Evolutionary conservation across 2,329 filamentous ascomycete genomes (phyloP).

Genomic region (Cladosporium colombiae): DNA sequence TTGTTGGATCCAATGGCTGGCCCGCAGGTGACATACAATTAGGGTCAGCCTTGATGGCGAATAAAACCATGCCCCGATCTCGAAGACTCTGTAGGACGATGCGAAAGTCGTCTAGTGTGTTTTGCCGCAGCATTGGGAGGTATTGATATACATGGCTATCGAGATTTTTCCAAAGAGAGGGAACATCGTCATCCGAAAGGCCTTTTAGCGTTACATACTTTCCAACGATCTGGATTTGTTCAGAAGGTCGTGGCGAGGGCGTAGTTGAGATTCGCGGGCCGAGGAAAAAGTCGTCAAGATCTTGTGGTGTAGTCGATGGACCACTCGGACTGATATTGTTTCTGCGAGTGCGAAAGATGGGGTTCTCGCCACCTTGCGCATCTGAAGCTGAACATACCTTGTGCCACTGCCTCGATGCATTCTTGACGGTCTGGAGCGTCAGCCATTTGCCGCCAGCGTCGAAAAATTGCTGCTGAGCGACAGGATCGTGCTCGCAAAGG

Average conservation of each 20-base stretch:
- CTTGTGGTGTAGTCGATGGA: neutral
- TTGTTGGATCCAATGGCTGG: neutral
- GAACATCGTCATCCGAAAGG: constrained; percentile 20
- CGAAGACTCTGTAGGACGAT: constrained; percentile 22
- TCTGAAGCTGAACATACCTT: neutral
- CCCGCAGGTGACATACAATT: neutral
- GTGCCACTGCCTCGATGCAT: neutral
- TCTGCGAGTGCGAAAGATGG: neutral
- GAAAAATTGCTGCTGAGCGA: neutral
- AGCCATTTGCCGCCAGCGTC: neutral
- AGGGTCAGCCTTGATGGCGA: constrained; percentile 45
- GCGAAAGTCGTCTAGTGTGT: constrained; percentile 26
- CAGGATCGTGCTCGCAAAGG: neutral
- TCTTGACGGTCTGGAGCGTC: neutral
- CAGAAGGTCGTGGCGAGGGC: constrained; percentile 17
- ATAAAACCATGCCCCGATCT: constrained; percentile 39
- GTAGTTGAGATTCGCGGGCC: neutral
- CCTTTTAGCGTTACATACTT: constrained; percentile 25
- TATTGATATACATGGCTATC: constrained; percentile 44
- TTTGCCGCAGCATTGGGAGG: constrained; percentile 39
- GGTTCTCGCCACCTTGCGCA: neutral
- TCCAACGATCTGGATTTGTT: constrained; percentile 15
- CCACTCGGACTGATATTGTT: neutral
- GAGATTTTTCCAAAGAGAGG: constrained; percentile 23
- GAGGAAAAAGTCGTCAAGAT: constrained; percentile 1